Percentiles rank a stretch among this genome's conserved stretches.
Evolutionary conservation across 2,329 filamentous ascomycete species (phyloP).

Genomic region (Monilinia polystroma): DNA sequence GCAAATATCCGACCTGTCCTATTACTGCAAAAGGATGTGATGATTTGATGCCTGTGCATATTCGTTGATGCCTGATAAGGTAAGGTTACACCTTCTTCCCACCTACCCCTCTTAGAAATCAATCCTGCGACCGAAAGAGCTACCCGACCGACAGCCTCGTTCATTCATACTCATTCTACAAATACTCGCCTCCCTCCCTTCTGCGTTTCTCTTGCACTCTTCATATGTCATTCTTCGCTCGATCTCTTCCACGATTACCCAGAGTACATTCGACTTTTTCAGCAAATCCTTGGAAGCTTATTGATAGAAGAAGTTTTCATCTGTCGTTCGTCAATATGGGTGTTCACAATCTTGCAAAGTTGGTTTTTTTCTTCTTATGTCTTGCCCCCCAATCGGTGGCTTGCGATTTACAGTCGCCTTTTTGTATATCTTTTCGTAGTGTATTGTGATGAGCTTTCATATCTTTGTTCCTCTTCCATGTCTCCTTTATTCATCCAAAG

Average conservation of each 20-base stretch:
- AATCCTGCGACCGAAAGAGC: not conserved
- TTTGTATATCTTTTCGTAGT: too few species aligned
- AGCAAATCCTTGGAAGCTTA: conserved; percentile 20
- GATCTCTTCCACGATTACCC: conserved; percentile 26
- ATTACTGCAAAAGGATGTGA: too few species aligned
- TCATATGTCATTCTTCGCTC: conserved; percentile 30
- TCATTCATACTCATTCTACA: not conserved
- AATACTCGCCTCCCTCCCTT: not conserved
- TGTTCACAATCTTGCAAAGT: conserved; percentile 48
- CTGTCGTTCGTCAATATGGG: conserved; percentile 46
- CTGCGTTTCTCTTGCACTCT: not conserved
- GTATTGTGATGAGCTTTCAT: too few species aligned
- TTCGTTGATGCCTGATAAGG: too few species aligned
- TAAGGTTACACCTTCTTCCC: too few species aligned
- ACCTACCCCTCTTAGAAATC: not conserved
- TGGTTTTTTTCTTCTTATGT: conserved; percentile 26
- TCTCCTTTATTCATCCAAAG: not conserved
- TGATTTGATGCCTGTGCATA: too few species aligned
- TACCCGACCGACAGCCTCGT: not conserved
- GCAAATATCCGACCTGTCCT: too few species aligned
- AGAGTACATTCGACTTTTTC: not conserved
- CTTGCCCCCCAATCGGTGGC: too few species aligned
- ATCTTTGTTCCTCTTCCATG: too few species aligned
- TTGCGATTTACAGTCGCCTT: too few species aligned
- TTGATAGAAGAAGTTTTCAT: conserved; percentile 37